phyloP scores from a whole-genome alignment of 345 rosid genomes.

The Citrus reticulata region DNA sequence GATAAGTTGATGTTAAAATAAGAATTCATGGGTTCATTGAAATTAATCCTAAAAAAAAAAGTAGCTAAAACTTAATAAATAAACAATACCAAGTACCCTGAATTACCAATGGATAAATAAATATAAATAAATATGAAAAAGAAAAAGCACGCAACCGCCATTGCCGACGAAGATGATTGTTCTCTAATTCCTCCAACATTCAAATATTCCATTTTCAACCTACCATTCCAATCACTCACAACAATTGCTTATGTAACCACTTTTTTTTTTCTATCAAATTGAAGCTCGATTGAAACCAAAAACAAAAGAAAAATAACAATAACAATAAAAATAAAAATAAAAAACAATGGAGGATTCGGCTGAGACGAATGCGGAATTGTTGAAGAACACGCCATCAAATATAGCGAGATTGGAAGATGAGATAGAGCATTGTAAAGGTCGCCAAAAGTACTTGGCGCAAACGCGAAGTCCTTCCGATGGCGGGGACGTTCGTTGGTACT shows the following conservation, averaged over 20 bases:
- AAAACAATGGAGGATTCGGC: constrained; percentile 46
- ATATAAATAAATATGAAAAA: not conserved
- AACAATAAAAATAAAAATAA: not conserved
- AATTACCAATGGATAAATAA: not conserved
- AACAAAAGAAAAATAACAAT: not conserved
- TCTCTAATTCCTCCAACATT: not conserved
- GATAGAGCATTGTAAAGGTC: constrained; percentile 70
- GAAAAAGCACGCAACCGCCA: constrained; percentile 8
- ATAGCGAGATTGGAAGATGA: constrained; percentile 90
- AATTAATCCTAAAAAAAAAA: no score
- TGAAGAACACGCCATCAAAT: constrained; percentile 89
- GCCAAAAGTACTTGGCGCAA: constrained; percentile 82
- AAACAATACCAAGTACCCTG: no score
- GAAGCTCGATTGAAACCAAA: not conserved
- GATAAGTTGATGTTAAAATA: no score
- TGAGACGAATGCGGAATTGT: constrained; percentile 60
- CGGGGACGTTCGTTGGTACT: constrained; percentile 91
- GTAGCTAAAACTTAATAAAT: no score
- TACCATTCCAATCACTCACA: not conserved
- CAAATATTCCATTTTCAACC: not conserved
- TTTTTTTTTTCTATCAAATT: not conserved
- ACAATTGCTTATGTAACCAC: no score
- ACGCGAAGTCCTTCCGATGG: constrained; percentile 90
- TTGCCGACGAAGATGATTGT: not conserved
- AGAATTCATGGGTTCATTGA: no score